Base-by-base conservation (phyloP, 768 basidiomycete species). In the Russula emetica region DNA sequence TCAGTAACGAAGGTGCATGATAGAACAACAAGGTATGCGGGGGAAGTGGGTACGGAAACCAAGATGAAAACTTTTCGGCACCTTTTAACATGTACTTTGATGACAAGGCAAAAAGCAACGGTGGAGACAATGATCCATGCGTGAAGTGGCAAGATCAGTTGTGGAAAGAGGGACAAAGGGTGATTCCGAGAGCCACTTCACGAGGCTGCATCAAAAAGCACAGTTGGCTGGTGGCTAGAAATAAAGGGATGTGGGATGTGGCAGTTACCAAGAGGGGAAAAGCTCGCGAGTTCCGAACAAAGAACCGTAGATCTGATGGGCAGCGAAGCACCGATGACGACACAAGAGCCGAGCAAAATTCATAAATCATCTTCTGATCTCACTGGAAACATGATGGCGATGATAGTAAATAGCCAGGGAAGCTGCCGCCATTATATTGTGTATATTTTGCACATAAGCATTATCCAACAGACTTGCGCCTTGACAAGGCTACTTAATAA, bases 161-260 rank as follows among this genome's bases (percentile, higher is more conserved):
- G 50, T 32, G 53, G 10, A 22, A 16, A 54, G 49, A 38, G 20
- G 28, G n/a, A 28, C 51, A 55, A 45, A 54, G 36, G 16, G 36
- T 34, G 38, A 49, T 16, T 22, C 3, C 2, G 18, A 54, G 30
- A 20, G 53, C 22, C 44, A 64, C 52, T 55, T 38, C 51, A 30
- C 51, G 30, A 24, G 42, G 42, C 20, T 30, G 51, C 30, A 28
- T 30, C 7, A 54, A 45, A 64, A 38, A 24, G 36, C 26, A 4
- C 44, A 24, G n/a, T 32, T 32, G 36, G 38, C 58, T 24, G 16
- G 22, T 40, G 13, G 11, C 34, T 11, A 6, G n/a, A 47, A 9
- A 22, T 47, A n/a, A 38, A 24, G 32, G 47, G 34, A 30, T 50
- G 45, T 60, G 58, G 58, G 55, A 24, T 64, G 63, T 64, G 58